These are phyloP conservation scores for Dissoconium aciculare DNA, from an alignment of 2,329 filamentous ascomycete species.

Conservation along the genomic window DNA sequence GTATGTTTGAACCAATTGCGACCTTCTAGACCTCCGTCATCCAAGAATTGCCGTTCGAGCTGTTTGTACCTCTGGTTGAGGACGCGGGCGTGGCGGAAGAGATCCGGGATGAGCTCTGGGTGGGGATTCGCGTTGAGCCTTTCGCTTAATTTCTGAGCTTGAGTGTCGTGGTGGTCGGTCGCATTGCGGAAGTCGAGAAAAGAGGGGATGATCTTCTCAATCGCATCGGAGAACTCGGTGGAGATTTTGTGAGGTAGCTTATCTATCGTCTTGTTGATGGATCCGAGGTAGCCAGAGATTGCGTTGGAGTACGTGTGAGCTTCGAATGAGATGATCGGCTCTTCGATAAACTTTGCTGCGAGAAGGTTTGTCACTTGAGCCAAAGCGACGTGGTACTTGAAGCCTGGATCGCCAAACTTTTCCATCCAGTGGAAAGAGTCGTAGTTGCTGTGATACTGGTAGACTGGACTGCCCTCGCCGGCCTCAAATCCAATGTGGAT, in stretches of 20 bases:
- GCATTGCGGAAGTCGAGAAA: conserved; percentile 36
- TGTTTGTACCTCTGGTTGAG: conserved; percentile 73
- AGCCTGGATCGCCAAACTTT: conserved; percentile 52
- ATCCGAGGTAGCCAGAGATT: conserved; percentile 29
- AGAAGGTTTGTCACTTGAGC: conserved; percentile 33
- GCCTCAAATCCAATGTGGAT: conserved; percentile 34
- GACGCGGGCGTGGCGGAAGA: conserved; percentile 34
- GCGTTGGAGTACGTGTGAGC: conserved; percentile 33
- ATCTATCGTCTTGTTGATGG: conserved; percentile 26
- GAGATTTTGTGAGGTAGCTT: too few species aligned
- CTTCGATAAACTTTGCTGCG: conserved; percentile 33
- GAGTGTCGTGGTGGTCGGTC: conserved; percentile 37
- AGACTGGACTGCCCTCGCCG: conserved; percentile 35
- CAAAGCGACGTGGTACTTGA: conserved; percentile 41
- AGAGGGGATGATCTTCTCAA: conserved; percentile 20
- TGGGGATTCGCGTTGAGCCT: conserved; percentile 33
- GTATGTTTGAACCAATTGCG: conserved; percentile 88
- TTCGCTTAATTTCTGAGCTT: conserved; percentile 25
- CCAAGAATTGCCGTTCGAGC: conserved; percentile 68
- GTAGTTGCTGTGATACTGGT: conserved; percentile 73
- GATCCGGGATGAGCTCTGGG: conserved; percentile 32
- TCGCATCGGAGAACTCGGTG: conserved; percentile 4
- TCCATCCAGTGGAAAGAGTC: conserved; percentile 78
- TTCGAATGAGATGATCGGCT: conserved; percentile 33
- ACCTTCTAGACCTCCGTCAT: conserved; percentile 59